Evolutionary conservation across 345 rosid genomes (phyloP), one percentile per base, ranked within the genome.

Genomic region (Cardamine occulta): DNA sequence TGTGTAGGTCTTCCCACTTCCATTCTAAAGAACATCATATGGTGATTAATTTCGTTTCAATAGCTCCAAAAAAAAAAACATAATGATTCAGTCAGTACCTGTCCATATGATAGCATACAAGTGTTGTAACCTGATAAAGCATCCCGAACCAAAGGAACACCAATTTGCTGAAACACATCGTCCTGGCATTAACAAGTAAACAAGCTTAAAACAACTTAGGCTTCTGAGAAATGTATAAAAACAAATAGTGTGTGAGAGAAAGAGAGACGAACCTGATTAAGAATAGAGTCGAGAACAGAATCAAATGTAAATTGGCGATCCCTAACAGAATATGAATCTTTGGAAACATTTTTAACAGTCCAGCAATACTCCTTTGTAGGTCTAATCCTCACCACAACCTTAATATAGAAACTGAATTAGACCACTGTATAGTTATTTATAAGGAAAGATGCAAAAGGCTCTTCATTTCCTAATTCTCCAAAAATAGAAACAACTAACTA

Each of bases 1-100:
- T 0, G 99, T 95, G 78, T 90, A 90, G 17, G 99, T 89, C 83
- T 95, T 95, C 47, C 99, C 98, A 59, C 99, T 92, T 84, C 96
- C 99, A 31, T 91, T 90, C 99, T 95, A 31, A 58, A 52, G 17
- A 49, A 39, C 49, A 21, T 23, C 34, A 4, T 7, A 19, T 5
- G n/a, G 28, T 19, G 62, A 6, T 14, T 42, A 21, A 12, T 49
- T 11, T 53, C 32, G 68, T 53, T 39, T 32, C 39, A 74, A 7
- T 19, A 63, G 31, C 45, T 31, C 59, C 9, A 28, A 34, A 44
- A 19, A 15, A 7, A 61, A 12, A 56, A 15, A 39, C 9, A 62
- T 28, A 73, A 62, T 21, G 19, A 32, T 24, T 2, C 10, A 52
- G 7, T 85, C 13, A 52, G 6, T 85, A 95, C 99, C 99, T 90